Percentiles rank a stretch among this genome's conserved stretches.
Conservation (phyloP, 768 basidiomycete genomes). For the Calocybe indica region DNA sequence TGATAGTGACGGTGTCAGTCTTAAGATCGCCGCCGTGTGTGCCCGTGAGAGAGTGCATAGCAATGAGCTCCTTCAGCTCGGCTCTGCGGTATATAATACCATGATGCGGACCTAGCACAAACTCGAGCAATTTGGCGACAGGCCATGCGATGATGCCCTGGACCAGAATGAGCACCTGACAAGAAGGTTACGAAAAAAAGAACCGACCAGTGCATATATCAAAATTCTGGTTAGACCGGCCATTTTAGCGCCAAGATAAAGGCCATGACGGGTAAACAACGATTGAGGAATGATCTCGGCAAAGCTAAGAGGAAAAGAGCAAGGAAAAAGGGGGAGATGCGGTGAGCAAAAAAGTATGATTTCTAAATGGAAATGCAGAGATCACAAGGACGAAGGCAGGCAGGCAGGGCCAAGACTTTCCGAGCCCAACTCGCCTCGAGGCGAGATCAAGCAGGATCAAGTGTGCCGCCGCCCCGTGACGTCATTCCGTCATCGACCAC, state of each 20-base stretch:
- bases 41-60: conserved; percentile 72
- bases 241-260: conserved; percentile 86
- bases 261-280: conserved; percentile 85
- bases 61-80: conserved; percentile 87
- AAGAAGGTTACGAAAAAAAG: conserved; percentile 1
- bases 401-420: neutral
- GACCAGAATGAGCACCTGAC: neutral
- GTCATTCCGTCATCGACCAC: neutral
- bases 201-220: conserved; percentile 57
- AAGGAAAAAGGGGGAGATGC: conserved; percentile 3
- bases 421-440: conserved; percentile 2
- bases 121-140: conserved; percentile 76
- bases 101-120: conserved; percentile 75
- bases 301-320: conserved; percentile 44
- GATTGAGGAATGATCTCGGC: conserved; percentile 91
- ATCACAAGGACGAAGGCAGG: neutral
- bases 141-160: conserved; percentile 81
- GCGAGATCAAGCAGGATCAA: conserved; percentile 1
- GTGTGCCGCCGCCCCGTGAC: conserved; percentile 8
- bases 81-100: conserved; percentile 87
- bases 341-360: conserved; percentile 3
- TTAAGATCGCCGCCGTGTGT: conserved; percentile 83
- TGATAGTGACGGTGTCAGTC: conserved; percentile 83
- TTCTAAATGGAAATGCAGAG: neutral
- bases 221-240: conserved; percentile 61